Evolutionary conservation across 2,329 filamentous ascomycete genomes (phyloP), one percentile per base, ranked within the genome.

Genomic region (Alternaria infectoria): DNA sequence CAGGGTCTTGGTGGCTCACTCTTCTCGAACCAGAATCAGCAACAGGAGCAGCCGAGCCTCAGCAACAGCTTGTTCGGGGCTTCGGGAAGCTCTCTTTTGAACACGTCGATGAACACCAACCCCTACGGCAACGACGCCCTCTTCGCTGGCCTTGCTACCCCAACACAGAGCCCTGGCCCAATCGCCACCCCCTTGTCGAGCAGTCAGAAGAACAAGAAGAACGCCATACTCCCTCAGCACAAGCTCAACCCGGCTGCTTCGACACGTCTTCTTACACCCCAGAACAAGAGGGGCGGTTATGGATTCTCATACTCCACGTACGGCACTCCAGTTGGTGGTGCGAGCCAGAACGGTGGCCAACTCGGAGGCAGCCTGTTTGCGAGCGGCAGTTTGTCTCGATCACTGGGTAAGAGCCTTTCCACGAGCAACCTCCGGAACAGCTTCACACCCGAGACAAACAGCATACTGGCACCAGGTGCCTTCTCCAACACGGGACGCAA

Each of bases 261-360:
- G 9, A 91, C 91, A 21, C 91, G 93, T 51, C 90, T 94, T 60
- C 87, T 90, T 28, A 97, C 93, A 0, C 93, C 94, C 0, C 92
- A 93, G 71, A 72, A 69, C 49, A 95, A 93, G 81, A 88, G 91
- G 28, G 83, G 82, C 59, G 93, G 93, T 6, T 97, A 93, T 76
- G 95, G 95, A 3, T 97, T 97, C 78, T 93, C 91, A 2, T 97
- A 97, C 81, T 97, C 93, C 68, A 93, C 90, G 3, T 97, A 97
- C 72, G 93, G 93, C 47, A 94, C 91, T 2, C 93, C 95, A 6
- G 89, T 85, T 61, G 92, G 89, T 69, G 87, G 87, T 21, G 87
- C 91, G 5, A 86, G 90, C 75, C 86, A 96, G 73, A 92, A 91
- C 44, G 92, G 91, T 43, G 94, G 91, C 7, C 93, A 94, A 4